phyloP scores from a whole-genome alignment of 176 grass and related monocot genomes.

The Carex littledalei region DNA sequence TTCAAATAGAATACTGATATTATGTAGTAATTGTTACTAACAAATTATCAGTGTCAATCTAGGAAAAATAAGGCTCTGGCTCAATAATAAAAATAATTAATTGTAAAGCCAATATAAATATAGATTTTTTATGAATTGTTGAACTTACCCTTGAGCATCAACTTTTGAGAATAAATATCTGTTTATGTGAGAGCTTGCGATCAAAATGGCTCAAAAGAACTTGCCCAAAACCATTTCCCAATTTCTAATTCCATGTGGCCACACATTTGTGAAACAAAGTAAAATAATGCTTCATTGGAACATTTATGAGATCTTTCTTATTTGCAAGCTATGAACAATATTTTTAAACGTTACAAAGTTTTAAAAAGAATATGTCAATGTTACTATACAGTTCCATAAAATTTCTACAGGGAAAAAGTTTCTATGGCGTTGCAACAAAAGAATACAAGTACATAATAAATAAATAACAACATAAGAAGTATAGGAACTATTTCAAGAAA shows the following conservation, averaged over 20 bases:
- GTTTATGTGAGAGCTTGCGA: neutral
- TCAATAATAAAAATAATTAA: neutral
- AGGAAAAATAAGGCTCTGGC: neutral
- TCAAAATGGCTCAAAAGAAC: neutral
- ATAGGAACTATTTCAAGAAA: neutral
- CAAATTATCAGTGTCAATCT: neutral
- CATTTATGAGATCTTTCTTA: neutral
- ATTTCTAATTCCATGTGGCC: neutral
- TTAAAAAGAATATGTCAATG: neutral
- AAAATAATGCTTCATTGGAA: neutral
- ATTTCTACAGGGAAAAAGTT: neutral
- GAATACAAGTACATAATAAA: neutral
- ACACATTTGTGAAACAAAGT: neutral
- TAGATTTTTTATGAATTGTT: neutral
- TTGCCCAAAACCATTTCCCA: neutral
- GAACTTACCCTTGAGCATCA: neutral
- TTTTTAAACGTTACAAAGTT: neutral
- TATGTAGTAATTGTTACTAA: neutral
- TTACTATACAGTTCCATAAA: neutral
- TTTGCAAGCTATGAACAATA: neutral
- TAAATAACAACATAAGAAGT: neutral
- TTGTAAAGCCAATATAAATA: neutral
- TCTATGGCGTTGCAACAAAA: neutral
- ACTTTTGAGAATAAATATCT: neutral
- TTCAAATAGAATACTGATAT: too few species aligned